Conservation (phyloP, 2,329 filamentous ascomycete genomes). For the Neofusicoccum sp. region DNA sequence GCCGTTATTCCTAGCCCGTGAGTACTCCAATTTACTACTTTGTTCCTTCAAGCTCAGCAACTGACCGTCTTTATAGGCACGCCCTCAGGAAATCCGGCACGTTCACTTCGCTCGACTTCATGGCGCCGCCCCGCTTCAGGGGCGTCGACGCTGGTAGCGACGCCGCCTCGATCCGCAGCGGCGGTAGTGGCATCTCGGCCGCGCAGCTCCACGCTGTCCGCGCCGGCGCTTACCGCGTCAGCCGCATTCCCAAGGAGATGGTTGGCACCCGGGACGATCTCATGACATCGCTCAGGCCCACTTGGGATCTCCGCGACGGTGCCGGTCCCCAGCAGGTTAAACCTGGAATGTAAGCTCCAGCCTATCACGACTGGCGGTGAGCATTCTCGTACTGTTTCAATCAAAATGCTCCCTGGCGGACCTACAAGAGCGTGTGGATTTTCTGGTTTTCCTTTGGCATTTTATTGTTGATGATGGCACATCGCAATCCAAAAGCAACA, state of each 20-base stretch:
- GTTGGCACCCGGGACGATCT: slow-evolving; percentile 77
- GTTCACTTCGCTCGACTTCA: slow-evolving; percentile 80
- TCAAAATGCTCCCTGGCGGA: not conserved
- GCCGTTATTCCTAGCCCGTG: slow-evolving; percentile 85
- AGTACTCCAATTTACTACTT: slow-evolving; percentile 48
- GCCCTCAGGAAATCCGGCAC: slow-evolving; percentile 74
- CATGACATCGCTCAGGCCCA: slow-evolving; percentile 58
- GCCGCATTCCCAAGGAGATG: slow-evolving; percentile 76
- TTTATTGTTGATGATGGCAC: slow-evolving; percentile 13
- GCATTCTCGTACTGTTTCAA: not conserved
- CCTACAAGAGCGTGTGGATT: not conserved
- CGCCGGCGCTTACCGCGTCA: slow-evolving; percentile 82
- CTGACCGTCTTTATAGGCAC: slow-evolving; percentile 56
- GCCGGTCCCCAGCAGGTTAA: slow-evolving; percentile 9
- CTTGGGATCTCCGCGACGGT: slow-evolving; percentile 51
- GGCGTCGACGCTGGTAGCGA: slow-evolving; percentile 46
- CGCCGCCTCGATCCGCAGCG: slow-evolving; percentile 62
- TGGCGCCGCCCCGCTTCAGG: slow-evolving; percentile 73
- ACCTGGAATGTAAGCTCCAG: not conserved
- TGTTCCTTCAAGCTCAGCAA: not conserved
- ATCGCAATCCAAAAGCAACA: slow-evolving; percentile 7
- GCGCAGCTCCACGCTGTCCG: slow-evolving; percentile 72
- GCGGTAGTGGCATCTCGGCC: slow-evolving; percentile 75
- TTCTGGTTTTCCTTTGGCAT: slow-evolving; percentile 8
- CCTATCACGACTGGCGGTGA: not conserved